Conservation (phyloP, 306 rosid species). For the Cicer pinnatifidum region DNA sequence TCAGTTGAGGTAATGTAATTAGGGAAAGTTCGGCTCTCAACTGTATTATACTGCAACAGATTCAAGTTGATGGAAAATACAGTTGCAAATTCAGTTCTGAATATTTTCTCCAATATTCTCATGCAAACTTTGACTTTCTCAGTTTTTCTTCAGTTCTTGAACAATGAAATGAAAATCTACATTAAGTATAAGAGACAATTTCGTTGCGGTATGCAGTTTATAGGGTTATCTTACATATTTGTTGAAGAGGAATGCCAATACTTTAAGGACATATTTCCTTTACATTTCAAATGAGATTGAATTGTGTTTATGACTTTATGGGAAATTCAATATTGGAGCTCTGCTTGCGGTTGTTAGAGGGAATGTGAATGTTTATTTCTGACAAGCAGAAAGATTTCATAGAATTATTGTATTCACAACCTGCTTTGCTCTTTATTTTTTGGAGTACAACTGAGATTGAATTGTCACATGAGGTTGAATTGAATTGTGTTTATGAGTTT, state of each 20-base stretch:
- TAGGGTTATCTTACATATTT: constrained; percentile 16
- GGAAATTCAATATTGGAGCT: constrained; percentile 4
- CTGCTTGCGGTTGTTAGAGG: neutral
- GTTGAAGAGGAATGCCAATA: neutral
- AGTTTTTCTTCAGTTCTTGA: constrained; percentile 2
- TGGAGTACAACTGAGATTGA: neutral
- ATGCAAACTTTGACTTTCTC: constrained; percentile 9
- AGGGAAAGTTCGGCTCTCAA: neutral
- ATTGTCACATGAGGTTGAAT: neutral
- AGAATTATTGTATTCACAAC: constrained; percentile 5
- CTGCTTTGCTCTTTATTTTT: neutral
- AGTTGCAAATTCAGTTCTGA: neutral
- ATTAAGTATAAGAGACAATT: neutral
- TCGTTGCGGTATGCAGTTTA: neutral
- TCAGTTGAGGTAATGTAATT: neutral
- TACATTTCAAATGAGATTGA: neutral
- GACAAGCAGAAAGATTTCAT: constrained; percentile 10
- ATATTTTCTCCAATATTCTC: constrained; percentile 9
- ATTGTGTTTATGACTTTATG: constrained; percentile 21
- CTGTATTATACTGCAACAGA: neutral
- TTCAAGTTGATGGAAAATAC: neutral
- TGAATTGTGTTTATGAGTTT: neutral
- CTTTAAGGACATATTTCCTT: constrained; percentile 12
- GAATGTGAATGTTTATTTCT: neutral
- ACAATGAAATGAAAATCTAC: neutral